A percentile compares a stretch with the other conserved stretches of the same genome.
These are phyloP conservation scores for Penicillium sp. DNA, from an alignment of 2,329 filamentous ascomycete species.

Conservation along the genomic window DNA sequence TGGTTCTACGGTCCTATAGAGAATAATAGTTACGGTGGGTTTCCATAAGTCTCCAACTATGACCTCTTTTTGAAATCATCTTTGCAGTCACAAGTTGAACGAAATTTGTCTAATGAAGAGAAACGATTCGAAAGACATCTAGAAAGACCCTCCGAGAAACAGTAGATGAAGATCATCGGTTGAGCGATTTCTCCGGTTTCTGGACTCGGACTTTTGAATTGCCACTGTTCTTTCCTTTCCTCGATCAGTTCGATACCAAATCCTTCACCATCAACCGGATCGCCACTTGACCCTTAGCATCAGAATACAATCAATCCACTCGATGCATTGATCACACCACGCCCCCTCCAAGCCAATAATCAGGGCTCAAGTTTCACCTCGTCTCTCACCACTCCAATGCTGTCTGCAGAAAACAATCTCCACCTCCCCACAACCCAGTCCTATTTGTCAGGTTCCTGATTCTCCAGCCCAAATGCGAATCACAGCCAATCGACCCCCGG, in stretches of 20 bases:
- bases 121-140: too few species aligned
- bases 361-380: not conserved
- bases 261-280: not conserved
- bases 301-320: not conserved
- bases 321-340: not conserved
- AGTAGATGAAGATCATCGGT: too few species aligned
- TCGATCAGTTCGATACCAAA: not conserved
- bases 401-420: conserved; percentile 11
- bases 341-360: not conserved
- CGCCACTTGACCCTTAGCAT: not conserved
- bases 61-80: too few species aligned
- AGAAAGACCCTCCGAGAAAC: too few species aligned
- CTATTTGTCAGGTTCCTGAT: conserved; percentile 22
- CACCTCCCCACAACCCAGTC: not conserved
- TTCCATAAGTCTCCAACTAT: too few species aligned
- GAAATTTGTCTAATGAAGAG: too few species aligned
- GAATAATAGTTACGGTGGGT: too few species aligned
- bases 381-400: not conserved
- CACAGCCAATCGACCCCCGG: conserved; percentile 1
- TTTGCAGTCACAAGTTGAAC: too few species aligned
- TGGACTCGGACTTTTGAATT: too few species aligned
- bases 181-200: too few species aligned
- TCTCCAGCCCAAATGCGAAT: conserved; percentile 5
- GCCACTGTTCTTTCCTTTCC: not conserved
- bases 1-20: too few species aligned